Conservation (phyloP, 2,329 filamentous ascomycete genomes). For the Diaporthe sp. region DNA sequence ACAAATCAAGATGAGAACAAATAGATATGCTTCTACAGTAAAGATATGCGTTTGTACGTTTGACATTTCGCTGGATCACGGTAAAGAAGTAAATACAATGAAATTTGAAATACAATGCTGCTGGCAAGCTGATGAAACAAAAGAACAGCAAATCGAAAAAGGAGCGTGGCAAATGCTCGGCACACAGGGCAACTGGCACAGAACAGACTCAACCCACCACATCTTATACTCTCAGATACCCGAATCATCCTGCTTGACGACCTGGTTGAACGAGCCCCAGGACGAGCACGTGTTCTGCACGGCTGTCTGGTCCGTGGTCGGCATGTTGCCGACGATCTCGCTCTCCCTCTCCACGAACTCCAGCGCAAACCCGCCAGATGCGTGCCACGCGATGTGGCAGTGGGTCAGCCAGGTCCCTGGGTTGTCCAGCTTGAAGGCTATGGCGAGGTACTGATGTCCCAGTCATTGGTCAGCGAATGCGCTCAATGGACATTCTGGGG, state of each 20-base stretch:
- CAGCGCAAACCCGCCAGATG: conserved; percentile 50
- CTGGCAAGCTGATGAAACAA: background rate
- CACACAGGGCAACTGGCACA: background rate
- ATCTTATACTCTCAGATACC: conserved; percentile 41
- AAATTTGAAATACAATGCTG: background rate
- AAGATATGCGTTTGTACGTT: background rate
- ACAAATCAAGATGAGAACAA: no score
- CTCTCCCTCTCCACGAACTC: conserved; percentile 50
- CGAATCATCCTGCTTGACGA: conserved; percentile 40
- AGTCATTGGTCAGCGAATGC: conserved; percentile 37
- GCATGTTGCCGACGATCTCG: conserved; percentile 39
- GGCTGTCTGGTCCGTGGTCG: conserved; percentile 6
- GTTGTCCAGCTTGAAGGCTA: conserved; percentile 52
- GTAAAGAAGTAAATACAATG: background rate
- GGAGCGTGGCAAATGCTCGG: background rate
- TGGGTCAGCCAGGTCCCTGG: conserved; percentile 49
- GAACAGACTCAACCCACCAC: background rate
- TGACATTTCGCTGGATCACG: background rate
- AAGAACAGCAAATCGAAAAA: background rate
- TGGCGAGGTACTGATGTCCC: conserved; percentile 43
- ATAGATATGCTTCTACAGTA: background rate
- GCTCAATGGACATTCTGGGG: background rate
- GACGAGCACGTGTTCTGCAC: conserved; percentile 41
- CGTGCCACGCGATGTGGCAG: conserved; percentile 50
- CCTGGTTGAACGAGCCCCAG: conserved; percentile 41